Evolutionary conservation across 345 rosid genomes (phyloP), one percentile per base, ranked within the genome.

Genomic region (Citrus hindsii): DNA sequence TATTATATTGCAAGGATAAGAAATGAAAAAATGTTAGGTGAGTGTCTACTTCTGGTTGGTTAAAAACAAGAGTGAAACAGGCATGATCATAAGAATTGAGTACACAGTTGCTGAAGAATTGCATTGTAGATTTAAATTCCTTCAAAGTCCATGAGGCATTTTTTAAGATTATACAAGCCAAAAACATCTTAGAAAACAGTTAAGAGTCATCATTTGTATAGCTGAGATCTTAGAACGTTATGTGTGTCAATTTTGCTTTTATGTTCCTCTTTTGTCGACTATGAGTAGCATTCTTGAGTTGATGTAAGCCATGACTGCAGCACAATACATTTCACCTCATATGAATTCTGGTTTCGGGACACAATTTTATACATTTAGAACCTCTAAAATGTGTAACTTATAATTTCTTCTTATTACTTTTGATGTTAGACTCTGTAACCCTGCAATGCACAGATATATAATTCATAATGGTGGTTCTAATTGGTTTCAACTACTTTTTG

Each of bases 1-100:
- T 89, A 84, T 76, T 93, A 92, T 84, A 82, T 95, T 75, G 91
- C 98, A 70, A 86, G 84, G 55, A 85, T 89, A 30, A 77, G 82
- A 77, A 87, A 81, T 69, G 73, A 75, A 66, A 79, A 73, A 35
- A 16, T 32, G 8, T 69, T 69, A 79, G 93, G 94, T 93, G 79
- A 77, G 65, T 58, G 67, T 73, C 51, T 30, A 59, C 58, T 27
- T 79, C 70, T 21, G 28, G 65, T 58, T 65, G 53, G 60, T 81
- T 74, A 59, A n/a, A 33, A 32, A 32, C 60, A 71, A 48, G 16
- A 51, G 1, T 6, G 24, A 30, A 53, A 28, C 22, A 53, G 2
- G 9, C 24, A 59, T n/a, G 27, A n/a, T 14, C 13, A 24, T 12
- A 37, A 73, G 22, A 37, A 56, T 25, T 25, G 35, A 14, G 27